Percentiles rank a stretch among this genome's conserved stretches.
Conservation (phyloP, 495 filamentous ascomycete species). For the Xylaria grammica region DNA sequence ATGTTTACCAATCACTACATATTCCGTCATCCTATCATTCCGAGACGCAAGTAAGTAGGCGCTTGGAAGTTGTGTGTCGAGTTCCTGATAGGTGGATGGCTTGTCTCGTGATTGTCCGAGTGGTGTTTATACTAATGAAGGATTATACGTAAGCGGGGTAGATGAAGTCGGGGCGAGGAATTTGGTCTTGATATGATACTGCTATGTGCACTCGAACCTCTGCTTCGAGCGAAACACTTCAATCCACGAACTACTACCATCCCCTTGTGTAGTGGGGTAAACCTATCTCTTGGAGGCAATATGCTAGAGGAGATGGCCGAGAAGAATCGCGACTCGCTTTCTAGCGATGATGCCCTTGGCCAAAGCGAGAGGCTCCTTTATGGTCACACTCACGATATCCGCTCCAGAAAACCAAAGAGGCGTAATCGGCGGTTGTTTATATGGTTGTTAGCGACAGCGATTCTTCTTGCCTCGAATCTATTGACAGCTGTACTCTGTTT, state of each 20-base stretch:
- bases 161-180: neutral
- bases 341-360: neutral
- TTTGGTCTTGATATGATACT: neutral
- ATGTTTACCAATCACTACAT: neutral
- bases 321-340: neutral
- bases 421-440: neutral
- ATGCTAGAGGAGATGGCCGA: neutral
- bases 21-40: neutral
- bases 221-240: neutral
- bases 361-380: neutral
- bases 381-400: neutral
- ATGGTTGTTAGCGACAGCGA: neutral
- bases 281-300: neutral
- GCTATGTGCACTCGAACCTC: neutral
- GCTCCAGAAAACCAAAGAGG: too few species aligned
- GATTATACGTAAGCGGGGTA: neutral
- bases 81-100: neutral
- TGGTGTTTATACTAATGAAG: neutral
- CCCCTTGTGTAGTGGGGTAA: neutral
- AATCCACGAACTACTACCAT: neutral
- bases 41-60: neutral
- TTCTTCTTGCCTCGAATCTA: neutral
- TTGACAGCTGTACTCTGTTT: neutral
- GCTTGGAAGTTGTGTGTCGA: neutral
- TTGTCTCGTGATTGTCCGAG: neutral